phyloP scores from a whole-genome alignment of 441 rosid genomes.

The Croton laevigatus region DNA sequence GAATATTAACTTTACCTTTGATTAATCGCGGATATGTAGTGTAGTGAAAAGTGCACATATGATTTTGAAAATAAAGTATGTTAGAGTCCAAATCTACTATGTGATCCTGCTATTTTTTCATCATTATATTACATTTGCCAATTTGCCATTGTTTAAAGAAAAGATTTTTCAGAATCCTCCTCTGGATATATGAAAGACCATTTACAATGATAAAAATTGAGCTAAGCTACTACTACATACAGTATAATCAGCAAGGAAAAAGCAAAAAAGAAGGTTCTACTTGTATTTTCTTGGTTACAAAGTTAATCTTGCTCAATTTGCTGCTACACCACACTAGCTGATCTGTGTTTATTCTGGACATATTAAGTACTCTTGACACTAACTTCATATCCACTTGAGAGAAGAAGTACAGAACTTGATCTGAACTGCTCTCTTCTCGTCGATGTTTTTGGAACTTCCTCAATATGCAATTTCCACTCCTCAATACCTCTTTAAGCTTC shows the following conservation, averaged over 20 bases:
- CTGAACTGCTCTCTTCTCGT: constrained; percentile 44
- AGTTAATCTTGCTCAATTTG: constrained; percentile 58
- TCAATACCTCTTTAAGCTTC: constrained; percentile 61
- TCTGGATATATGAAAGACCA: neutral
- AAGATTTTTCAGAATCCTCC: neutral
- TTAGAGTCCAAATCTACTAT: too few species aligned
- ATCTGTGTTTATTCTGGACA: constrained; percentile 66
- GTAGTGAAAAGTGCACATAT: too few species aligned
- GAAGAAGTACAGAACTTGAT: constrained; percentile 73
- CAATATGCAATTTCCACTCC: constrained; percentile 69
- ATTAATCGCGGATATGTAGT: neutral
- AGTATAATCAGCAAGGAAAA: constrained; percentile 56
- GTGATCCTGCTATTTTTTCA: neutral
- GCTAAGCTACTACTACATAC: too few species aligned
- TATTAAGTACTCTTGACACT: constrained; percentile 74
- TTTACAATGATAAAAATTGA: neutral
- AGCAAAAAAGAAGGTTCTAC: constrained; percentile 73
- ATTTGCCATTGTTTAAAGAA: neutral
- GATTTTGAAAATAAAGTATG: too few species aligned
- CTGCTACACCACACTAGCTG: constrained; percentile 74
- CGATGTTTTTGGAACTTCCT: constrained; percentile 47
- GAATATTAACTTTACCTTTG: neutral
- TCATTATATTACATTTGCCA: neutral
- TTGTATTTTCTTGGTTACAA: constrained; percentile 58
- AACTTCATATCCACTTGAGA: constrained; percentile 83